Conservation (phyloP, 257 asterid species). For the Nicotiana attenuata region DNA sequence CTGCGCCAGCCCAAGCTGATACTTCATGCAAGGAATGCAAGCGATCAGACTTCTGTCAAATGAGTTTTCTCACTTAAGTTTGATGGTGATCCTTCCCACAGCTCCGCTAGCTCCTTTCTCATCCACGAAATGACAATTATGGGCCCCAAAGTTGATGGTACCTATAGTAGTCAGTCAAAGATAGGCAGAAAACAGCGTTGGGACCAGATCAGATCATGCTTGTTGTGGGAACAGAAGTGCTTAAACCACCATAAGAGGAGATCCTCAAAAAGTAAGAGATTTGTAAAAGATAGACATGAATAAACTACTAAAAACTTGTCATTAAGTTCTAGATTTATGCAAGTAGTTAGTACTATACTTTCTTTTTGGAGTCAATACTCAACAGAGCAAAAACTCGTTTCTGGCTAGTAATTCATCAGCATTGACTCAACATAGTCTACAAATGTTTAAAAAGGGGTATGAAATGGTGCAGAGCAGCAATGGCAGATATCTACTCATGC, state of each 20-base stretch:
- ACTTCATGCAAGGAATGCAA: slow-evolving; percentile 6
- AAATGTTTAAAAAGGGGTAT: background rate
- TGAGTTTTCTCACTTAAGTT: slow-evolving; percentile 52
- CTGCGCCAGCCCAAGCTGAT: background rate
- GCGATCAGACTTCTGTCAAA: slow-evolving; percentile 41
- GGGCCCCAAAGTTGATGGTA: slow-evolving; percentile 90
- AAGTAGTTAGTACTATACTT: too few relatives aligned
- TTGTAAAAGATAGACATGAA: background rate
- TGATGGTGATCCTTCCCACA: slow-evolving; percentile 74
- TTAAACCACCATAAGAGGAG: background rate
- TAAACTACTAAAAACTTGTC: background rate
- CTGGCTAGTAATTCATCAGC: background rate
- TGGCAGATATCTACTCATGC: background rate
- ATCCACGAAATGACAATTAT: slow-evolving; percentile 67
- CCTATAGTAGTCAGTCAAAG: slow-evolving; percentile 36
- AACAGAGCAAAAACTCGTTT: background rate
- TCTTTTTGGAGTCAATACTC: background rate
- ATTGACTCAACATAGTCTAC: background rate
- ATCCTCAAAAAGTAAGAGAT: background rate
- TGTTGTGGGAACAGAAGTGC: background rate
- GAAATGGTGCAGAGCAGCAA: background rate
- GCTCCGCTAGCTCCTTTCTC: slow-evolving; percentile 69
- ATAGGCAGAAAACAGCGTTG: background rate
- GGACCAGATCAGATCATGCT: background rate
- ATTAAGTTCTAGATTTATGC: background rate